Base-by-base conservation (phyloP, 805 yeast genomes). In the Starmerella khaoyaiensis region DNA sequence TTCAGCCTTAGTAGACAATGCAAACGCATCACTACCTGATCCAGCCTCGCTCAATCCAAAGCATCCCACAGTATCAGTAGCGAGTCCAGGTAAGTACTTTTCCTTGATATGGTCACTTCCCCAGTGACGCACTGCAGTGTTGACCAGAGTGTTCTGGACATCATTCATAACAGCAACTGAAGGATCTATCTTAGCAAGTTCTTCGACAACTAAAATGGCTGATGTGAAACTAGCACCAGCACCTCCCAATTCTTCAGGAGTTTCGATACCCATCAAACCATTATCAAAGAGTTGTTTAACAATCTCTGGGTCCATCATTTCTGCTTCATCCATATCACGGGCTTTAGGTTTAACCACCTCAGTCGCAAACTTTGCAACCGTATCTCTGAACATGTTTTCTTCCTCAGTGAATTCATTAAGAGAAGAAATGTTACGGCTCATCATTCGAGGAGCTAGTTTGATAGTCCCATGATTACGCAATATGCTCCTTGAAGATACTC, bases 241-340 rank as follows among this genome's bases (percentile, higher is more conserved):
- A 15, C 68, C 68, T 12, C 68, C 68, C 17, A 52, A 49, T 46
- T 63, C 63, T 45, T 63, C 67, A 16, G 67, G 65, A n/a, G 66
- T 63, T 47, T 63, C 68, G 28, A 63, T 56, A n/a, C 60, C 68
- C 68, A 63, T 63, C 11, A 63, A 53, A 3, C 68, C 68, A 32
- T 55, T 54, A 20, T 62, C 66, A 61, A 50, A 50, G 42, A 50
- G 32, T 19, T 41, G 45, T 18, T 35, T 6, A 35, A 45, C 43
- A 20, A 50, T 12, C 16, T 17, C 37, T n/a, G 42, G 43, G 36
- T 48, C 51, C 53, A 50, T 50, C 26, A 38, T 33, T 35, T 50
- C 53, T n/a, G 36, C 32, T 41, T 50, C 53, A 36, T 50, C 53
- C 50, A 63, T 63, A 31, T 57, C 62, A 9, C 63, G 50, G 19